Conservation (phyloP, 2,329 filamentous ascomycete species). For the Colletotrichum tropicale region DNA sequence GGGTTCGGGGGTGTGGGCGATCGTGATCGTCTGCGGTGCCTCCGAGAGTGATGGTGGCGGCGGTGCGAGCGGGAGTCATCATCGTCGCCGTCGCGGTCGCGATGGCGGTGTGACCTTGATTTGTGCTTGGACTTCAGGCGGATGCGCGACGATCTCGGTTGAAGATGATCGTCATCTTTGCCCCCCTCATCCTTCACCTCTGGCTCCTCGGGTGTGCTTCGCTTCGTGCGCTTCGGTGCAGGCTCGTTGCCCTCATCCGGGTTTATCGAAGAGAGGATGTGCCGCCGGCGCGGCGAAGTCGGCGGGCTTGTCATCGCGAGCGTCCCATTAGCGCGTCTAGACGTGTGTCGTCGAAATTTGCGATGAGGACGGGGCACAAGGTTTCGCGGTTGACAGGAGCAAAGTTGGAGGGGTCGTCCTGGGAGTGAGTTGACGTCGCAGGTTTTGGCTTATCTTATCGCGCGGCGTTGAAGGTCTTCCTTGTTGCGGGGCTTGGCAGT, state of each 20-base stretch:
- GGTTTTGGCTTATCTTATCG: slow-evolving; percentile 19
- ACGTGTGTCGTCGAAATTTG: not conserved
- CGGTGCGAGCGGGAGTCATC: slow-evolving; percentile 25
- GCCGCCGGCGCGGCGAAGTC: slow-evolving; percentile 46
- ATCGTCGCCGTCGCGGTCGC: slow-evolving; percentile 28
- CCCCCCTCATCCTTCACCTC: not conserved
- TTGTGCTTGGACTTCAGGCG: slow-evolving; percentile 45
- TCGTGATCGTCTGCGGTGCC: slow-evolving; percentile 36
- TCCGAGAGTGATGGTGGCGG: slow-evolving; percentile 31
- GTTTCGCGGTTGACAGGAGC: not conserved
- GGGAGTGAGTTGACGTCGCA: slow-evolving; percentile 12
- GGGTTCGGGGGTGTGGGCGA: slow-evolving; percentile 54
- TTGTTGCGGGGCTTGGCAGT: slow-evolving; percentile 13
- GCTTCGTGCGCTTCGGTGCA: not conserved
- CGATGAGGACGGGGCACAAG: not conserved
- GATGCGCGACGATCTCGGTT: slow-evolving; percentile 36
- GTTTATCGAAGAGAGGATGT: slow-evolving; percentile 55
- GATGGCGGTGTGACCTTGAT: slow-evolving; percentile 26
- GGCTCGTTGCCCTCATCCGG: slow-evolving; percentile 26
- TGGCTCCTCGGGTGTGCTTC: slow-evolving; percentile 9
- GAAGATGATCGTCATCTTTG: not conserved
- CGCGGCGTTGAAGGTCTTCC: not conserved
- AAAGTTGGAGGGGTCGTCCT: slow-evolving; percentile 3
- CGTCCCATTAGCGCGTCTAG: slow-evolving; percentile 22
- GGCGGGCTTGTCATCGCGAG: slow-evolving; percentile 35